These are phyloP conservation scores for Sphagnurus paluster DNA, from an alignment of 1,284 basidiomycete genomes.

Conservation along the genomic window DNA sequence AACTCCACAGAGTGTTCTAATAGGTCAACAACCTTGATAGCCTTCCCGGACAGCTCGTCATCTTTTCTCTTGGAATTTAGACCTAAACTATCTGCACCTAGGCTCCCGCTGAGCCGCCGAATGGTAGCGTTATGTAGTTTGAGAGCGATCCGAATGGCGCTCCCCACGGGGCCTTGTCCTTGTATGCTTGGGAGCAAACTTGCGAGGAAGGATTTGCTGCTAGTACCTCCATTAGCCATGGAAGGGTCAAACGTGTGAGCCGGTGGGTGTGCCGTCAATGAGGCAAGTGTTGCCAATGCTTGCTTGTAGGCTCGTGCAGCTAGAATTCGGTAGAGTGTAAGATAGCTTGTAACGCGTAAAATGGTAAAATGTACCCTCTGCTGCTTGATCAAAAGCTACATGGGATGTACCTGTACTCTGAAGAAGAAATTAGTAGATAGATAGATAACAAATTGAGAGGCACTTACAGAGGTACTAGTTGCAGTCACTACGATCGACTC, in stretches of 20 bases:
- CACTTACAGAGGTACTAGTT: slow-evolving; percentile 1
- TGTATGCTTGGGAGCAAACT: slow-evolving; percentile 66
- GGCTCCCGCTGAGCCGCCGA: slow-evolving; percentile 37
- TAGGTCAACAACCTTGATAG: slow-evolving; percentile 75
- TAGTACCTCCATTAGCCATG: slow-evolving; percentile 39
- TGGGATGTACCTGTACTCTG: slow-evolving; percentile 19
- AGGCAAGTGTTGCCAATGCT: slow-evolving; percentile 61
- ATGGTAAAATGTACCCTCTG: slow-evolving; percentile 43
- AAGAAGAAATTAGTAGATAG: not conserved
- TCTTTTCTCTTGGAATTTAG: slow-evolving; percentile 50
- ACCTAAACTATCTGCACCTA: slow-evolving; percentile 42
- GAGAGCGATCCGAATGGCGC: slow-evolving; percentile 59
- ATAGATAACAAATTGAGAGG: not conserved
- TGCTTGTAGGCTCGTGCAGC: slow-evolving; percentile 72
- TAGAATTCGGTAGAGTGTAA: slow-evolving; percentile 24
- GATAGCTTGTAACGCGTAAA: not conserved
- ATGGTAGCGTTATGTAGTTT: slow-evolving; percentile 61
- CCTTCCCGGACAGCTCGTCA: slow-evolving; percentile 62
- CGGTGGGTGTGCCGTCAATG: slow-evolving; percentile 58
- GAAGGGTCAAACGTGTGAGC: slow-evolving; percentile 54
- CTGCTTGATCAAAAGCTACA: slow-evolving; percentile 40
- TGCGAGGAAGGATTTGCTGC: slow-evolving; percentile 55
- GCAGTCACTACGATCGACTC: slow-evolving; percentile 1
- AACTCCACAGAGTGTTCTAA: slow-evolving; percentile 77
- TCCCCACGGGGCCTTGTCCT: slow-evolving; percentile 71